Evolutionary conservation across 768 basidiomycete genomes (phyloP).

Genomic region (Cystobasidium tubakii): DNA sequence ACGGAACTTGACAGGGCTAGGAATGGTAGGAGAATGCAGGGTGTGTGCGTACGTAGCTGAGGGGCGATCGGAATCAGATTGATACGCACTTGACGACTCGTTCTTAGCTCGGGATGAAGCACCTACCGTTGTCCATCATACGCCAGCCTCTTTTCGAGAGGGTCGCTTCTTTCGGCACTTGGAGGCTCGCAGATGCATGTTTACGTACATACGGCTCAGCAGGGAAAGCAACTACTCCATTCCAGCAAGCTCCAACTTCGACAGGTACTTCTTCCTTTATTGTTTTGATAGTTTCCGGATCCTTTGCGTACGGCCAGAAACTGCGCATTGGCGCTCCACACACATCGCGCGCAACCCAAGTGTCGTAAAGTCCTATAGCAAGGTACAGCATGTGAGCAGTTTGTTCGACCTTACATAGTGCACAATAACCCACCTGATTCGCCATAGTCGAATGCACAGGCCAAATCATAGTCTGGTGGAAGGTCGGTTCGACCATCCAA

Average conservation of each 20-base stretch:
- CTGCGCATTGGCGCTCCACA: neutral
- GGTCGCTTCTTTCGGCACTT: neutral
- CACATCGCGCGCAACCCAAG: constrained; percentile 16
- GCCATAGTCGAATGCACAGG: constrained; percentile 20
- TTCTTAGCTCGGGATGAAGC: too few relatives aligned
- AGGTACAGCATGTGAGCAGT: too few relatives aligned
- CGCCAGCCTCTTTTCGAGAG: constrained; percentile 15
- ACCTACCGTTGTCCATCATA: constrained; percentile 25
- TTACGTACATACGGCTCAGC: neutral
- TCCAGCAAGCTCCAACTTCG: constrained; percentile 22
- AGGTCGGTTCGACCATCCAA: neutral
- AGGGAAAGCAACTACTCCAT: neutral
- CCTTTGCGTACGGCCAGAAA: constrained; percentile 21
- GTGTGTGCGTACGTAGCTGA: constrained; percentile 12
- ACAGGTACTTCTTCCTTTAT: constrained; percentile 6
- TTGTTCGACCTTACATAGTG: neutral
- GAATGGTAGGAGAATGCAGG: neutral
- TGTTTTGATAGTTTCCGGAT: neutral
- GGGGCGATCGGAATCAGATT: neutral
- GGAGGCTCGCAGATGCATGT: neutral
- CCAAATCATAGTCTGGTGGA: constrained; percentile 22
- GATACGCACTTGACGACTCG: too few relatives aligned
- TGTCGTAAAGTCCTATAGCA: constrained; percentile 19
- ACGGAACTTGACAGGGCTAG: neutral
- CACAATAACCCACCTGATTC: neutral